A percentile compares a stretch with the other conserved stretches of the same genome.
Evolutionary conservation across 495 filamentous ascomycete genomes (phyloP).

Genomic region (Neurospora sp.): DNA sequence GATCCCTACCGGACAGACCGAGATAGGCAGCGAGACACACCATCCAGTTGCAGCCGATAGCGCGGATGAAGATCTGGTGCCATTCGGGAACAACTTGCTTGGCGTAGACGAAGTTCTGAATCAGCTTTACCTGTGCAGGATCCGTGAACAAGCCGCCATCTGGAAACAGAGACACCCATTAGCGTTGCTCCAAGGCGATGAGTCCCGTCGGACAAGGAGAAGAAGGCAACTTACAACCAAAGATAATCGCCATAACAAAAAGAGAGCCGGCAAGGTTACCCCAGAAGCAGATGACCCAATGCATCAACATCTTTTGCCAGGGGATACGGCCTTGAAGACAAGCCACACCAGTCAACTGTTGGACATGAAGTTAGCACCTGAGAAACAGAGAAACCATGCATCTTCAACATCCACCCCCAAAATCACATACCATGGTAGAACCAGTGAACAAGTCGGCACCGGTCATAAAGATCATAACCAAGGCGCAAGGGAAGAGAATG

Average conservation of each 20-base stretch:
- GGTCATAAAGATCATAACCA: conserved; percentile 50
- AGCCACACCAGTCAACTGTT: conserved; percentile 45
- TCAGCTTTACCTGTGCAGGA: conserved; percentile 36
- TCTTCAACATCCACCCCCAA: background rate
- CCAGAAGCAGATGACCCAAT: conserved; percentile 49
- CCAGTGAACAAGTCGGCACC: conserved; percentile 51
- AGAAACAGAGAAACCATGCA: background rate
- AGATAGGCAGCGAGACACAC: conserved; percentile 52
- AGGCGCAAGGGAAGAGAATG: conserved; percentile 48
- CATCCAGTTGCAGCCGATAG: conserved; percentile 56
- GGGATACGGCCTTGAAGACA: conserved; percentile 42
- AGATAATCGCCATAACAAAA: conserved; percentile 48
- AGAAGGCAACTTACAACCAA: conserved; percentile 38
- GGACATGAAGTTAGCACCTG: background rate
- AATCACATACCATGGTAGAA: conserved; percentile 41
- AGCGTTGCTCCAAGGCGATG: background rate
- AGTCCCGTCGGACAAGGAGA: background rate
- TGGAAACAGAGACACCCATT: conserved; percentile 6
- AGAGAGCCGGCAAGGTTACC: conserved; percentile 51
- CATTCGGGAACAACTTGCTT: conserved; percentile 49
- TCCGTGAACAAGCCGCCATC: conserved; percentile 48
- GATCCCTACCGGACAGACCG: conserved; percentile 44
- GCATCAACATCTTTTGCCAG: conserved; percentile 38
- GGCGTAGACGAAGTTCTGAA: conserved; percentile 32
- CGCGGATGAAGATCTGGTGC: conserved; percentile 51